Evolutionary conservation across 805 yeast species (phyloP), one percentile per base, ranked within the genome.

Genomic region (Teunomyces pallodes): DNA sequence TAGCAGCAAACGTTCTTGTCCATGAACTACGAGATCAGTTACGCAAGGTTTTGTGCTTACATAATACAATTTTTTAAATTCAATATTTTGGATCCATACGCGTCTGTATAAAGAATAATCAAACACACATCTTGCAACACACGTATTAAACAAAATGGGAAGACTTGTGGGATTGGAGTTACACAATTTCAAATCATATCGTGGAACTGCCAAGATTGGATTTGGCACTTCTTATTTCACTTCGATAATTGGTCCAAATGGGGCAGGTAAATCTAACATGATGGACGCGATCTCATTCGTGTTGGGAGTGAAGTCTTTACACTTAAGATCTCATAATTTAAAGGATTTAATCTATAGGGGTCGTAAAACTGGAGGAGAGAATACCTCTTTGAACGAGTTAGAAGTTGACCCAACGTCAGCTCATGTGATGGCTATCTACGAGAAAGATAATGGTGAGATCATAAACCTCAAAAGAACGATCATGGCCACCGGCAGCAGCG

Each of bases 231-330:
- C 91, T 0, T 75, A 79, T 51, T 94, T 94, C 71, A 89, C 96
- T 1, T 85, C 96, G 40, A 88, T 94, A 52, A 87, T 94, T 49
- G 99, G 99, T 1, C 98, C 98, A n/a, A 94, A 94, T 75, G 99
- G 99, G 30, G 87, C 97, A 0, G 99, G 99, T 6, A 94, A 94
- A 69, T 87, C 96, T 36, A 94, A 94, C 62, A 87, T 94, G 83
- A 91, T 94, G 87, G 99, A 94, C 64, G 97, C 99, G 31, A 86
- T 94, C 41, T 86, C 97, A 16, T 94, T 94, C 65, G 98, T 92
- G 7, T 75, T 94, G 32, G 99, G 99, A 24, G 83, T 92, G 42
- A 75, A 86, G 56, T 79, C 90, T 16, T 69, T 76, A 13, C 91
- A 87, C 48, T 73, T 94, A 49, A 79, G 99, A 57, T 88, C 97